These are phyloP conservation scores for Corynespora cassiicola DNA, from an alignment of 2,329 filamentous ascomycete genomes.

Conservation along the genomic window DNA sequence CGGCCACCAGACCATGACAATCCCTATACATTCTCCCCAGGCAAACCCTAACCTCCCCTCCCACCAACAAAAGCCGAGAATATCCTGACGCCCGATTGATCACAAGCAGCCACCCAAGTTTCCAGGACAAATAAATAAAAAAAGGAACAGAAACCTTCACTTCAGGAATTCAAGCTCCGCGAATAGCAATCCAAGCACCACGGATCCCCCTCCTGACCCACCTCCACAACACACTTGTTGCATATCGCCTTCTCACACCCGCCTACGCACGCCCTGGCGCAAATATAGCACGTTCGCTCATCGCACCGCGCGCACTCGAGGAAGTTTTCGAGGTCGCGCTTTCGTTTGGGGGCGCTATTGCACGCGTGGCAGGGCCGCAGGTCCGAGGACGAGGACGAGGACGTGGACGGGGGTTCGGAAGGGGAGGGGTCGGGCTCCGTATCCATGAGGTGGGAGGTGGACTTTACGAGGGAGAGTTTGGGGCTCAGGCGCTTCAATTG, in stretches of 20 bases:
- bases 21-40: too few relatives aligned
- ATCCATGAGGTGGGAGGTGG: slow-evolving; percentile 42
- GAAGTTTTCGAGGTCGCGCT: slow-evolving; percentile 70
- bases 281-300: slow-evolving; percentile 71
- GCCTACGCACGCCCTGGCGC: slow-evolving; percentile 68
- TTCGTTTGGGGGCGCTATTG: slow-evolving; percentile 68
- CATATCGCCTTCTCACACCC: slow-evolving; percentile 64
- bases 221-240: slow-evolving; percentile 73
- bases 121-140: too few relatives aligned
- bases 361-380: slow-evolving; percentile 70
- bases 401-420: slow-evolving; percentile 2
- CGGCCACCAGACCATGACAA: too few relatives aligned
- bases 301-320: slow-evolving; percentile 69
- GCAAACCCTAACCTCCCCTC: too few relatives aligned
- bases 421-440: slow-evolving; percentile 23
- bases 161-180: slow-evolving; percentile 26
- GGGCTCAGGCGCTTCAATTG: slow-evolving; percentile 32
- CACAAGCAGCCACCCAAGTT: too few relatives aligned
- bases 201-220: slow-evolving; percentile 68
- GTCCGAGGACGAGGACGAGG: slow-evolving; percentile 20
- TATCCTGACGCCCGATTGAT: too few relatives aligned
- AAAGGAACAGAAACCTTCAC: too few relatives aligned
- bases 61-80: too few relatives aligned
- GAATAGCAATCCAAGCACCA: slow-evolving; percentile 67
- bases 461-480: slow-evolving; percentile 31